Evolutionary conservation across 78 protist species (phyloP).

Genomic region (Dictyostelium citrinum): DNA sequence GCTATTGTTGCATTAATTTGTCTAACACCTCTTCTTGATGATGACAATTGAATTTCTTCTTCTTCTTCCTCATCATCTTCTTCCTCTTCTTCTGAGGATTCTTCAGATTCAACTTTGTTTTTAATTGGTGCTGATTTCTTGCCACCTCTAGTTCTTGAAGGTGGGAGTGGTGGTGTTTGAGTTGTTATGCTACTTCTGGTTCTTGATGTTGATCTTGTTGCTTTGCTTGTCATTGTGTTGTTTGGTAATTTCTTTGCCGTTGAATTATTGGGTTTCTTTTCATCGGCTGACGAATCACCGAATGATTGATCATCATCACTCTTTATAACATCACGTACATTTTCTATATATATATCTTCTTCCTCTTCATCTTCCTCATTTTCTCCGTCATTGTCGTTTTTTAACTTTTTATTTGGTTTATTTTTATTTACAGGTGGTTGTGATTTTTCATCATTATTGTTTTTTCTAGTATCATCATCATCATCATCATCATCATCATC

Average conservation of each 20-base stretch:
- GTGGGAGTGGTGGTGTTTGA: neutral
- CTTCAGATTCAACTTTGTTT: neutral
- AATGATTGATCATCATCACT: neutral
- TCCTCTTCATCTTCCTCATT: neutral
- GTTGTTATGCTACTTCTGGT: neutral
- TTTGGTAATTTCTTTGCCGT: neutral
- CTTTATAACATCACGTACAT: neutral
- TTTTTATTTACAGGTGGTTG: neutral
- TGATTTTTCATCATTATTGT: neutral
- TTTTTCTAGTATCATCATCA: neutral
- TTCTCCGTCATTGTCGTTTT: neutral
- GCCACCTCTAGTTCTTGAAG: neutral
- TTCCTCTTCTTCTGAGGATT: neutral
- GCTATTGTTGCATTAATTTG: slow-evolving; percentile 3
- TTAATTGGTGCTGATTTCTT: neutral
- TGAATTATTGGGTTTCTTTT: neutral
- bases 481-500: neutral
- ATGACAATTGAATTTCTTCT: neutral
- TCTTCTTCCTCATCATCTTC: neutral
- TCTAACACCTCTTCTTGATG: neutral
- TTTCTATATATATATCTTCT: neutral
- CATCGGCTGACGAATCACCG: neutral
- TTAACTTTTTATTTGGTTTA: neutral
- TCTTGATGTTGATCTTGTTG: neutral
- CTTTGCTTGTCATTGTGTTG: neutral